Percentiles rank a stretch among this genome's conserved stretches.
Conservation (phyloP, 2,329 filamentous ascomycete species). For the Fusarium hainanense region DNA sequence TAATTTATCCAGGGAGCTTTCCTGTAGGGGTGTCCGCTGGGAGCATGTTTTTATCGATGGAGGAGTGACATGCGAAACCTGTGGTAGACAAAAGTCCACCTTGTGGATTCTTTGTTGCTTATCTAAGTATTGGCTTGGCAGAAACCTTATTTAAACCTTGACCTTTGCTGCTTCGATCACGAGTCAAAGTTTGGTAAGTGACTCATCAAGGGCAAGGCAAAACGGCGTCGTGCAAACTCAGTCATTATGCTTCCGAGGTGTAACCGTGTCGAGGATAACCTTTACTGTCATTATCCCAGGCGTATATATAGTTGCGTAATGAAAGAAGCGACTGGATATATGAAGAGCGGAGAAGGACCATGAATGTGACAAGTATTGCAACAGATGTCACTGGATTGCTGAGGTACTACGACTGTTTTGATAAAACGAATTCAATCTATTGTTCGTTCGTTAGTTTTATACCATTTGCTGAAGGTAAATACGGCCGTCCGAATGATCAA, state of each 20-base stretch:
- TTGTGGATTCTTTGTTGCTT: neutral
- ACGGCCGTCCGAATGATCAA: too few species aligned
- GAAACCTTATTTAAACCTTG: neutral
- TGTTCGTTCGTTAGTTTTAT: too few species aligned
- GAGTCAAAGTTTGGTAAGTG: neutral
- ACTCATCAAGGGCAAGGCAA: neutral
- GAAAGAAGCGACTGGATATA: fast-evolving
- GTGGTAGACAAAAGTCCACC: neutral
- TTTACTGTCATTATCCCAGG: too few species aligned
- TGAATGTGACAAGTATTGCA: too few species aligned
- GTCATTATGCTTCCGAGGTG: neutral
- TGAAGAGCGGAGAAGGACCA: fast-evolving
- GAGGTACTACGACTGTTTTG: too few species aligned
- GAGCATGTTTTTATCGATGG: fast-evolving
- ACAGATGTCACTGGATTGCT: fast-evolving
- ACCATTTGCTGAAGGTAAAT: too few species aligned
- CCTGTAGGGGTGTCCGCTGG: neutral
- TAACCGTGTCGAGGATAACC: neutral
- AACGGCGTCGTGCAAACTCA: neutral
- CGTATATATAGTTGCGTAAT: neutral
- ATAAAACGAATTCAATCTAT: too few species aligned
- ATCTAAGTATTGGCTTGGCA: neutral
- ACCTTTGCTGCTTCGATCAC: neutral
- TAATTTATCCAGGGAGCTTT: neutral
- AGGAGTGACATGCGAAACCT: neutral